phyloP scores from a whole-genome alignment of 805 yeast species.

The Monosporozyma siamensis region DNA sequence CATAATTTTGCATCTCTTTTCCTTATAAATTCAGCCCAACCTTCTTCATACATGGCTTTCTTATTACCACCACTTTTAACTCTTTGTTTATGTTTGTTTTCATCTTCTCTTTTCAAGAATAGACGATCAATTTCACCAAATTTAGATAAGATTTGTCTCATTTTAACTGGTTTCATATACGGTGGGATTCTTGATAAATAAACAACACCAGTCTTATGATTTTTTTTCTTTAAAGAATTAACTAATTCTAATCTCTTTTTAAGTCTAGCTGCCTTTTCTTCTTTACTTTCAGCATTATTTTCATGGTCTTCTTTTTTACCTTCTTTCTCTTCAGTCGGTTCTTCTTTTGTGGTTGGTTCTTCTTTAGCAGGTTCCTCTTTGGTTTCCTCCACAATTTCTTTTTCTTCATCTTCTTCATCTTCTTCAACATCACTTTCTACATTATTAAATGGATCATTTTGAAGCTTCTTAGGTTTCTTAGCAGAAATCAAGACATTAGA shows the following conservation, averaged over 20 bases:
- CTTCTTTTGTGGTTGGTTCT: slow-evolving; percentile 8
- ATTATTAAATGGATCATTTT: slow-evolving; percentile 13
- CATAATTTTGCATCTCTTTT: slow-evolving; percentile 85
- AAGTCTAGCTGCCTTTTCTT: slow-evolving; percentile 15
- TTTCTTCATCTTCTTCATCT: slow-evolving; percentile 13
- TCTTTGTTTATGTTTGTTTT: slow-evolving; percentile 51
- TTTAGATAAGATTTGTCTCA: slow-evolving; percentile 67
- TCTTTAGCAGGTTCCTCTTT: slow-evolving; percentile 8
- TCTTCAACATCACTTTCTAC: slow-evolving; percentile 17
- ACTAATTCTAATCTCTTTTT: slow-evolving; percentile 45
- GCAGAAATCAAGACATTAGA: slow-evolving; percentile 16
- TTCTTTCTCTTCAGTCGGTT: slow-evolving; percentile 11
- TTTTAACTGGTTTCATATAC: slow-evolving; percentile 89
- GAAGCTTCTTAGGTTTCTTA: slow-evolving; percentile 10
- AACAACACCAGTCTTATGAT: slow-evolving; percentile 78
- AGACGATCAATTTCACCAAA: slow-evolving; percentile 87
- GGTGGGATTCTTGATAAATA: slow-evolving; percentile 89
- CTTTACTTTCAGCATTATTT: slow-evolving; percentile 18
- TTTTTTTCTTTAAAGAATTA: slow-evolving; percentile 39
- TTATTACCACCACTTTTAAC: slow-evolving; percentile 87
- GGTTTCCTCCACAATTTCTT: slow-evolving; percentile 5
- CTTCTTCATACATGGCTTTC: slow-evolving; percentile 80
- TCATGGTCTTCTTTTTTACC: slow-evolving; percentile 7
- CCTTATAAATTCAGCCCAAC: slow-evolving; percentile 88
- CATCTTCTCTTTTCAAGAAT: slow-evolving; percentile 79